Base-by-base conservation (phyloP, 2,329 filamentous ascomycete genomes). In the Penicillium paneum region DNA sequence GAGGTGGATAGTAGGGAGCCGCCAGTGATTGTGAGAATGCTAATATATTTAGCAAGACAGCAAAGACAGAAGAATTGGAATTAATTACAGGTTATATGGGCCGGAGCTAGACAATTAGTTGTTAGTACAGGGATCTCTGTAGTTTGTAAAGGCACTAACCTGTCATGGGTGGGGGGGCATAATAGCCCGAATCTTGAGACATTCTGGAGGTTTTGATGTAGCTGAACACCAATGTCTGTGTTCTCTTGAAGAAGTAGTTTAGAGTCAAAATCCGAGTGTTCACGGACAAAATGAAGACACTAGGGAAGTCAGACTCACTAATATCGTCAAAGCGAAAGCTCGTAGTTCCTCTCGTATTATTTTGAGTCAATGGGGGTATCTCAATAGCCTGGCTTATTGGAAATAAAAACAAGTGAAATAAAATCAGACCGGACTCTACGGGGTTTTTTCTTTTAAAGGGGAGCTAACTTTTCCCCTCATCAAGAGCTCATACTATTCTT, bases 1-100 rank as follows among this genome's bases (percentile, higher is more conserved):
- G 66, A 15, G 67, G 66, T 2, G 64, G 64, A 24, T 67, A 70
- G 34, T 58, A 47, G 11, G 57, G 42, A 13, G 54, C 19, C 24
- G 35, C 43, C 2, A 31, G 31, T 1, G 49, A n/a, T 5, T 54
- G 54, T 8, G 49, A 42, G n/a, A 46, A 46, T 36, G 43, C 43
- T 46, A 15, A 2, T 4, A 17, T 8, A 10, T 12, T 45, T 8
- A 45, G 42, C 24, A n/a, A 19, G 2, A 24, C 12, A 17, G 1
- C 3, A 24, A 24, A 0, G 10, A 32, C 5, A 5, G 0, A 12
- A 21, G 6, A 28, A 28, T 6, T 31, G 13, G 11, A 8, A 15
- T 10, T 15, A n/a, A n/a, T 34, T 56, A 61, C 60, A 46, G 11
- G 60, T 61, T 24, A 61, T 45, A 54, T 63, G 50, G 0, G 60